These are phyloP conservation scores for Obelidium mucronatum DNA, from an alignment of 192 early-diverging fungal genomes.

Conservation along the genomic window DNA sequence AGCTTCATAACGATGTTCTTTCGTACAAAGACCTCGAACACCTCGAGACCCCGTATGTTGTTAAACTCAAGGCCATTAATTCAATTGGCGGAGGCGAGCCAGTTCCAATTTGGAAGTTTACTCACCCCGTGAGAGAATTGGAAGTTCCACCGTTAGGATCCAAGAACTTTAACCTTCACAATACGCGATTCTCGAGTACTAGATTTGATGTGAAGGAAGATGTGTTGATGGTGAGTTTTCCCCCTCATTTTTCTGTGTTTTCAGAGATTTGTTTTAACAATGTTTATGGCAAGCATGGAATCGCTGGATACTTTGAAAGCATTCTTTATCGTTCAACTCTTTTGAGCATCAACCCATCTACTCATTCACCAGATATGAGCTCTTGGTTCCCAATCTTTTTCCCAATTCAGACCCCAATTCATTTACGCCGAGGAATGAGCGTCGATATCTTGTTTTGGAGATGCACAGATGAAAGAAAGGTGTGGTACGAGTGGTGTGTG, in stretches of 20 bases:
- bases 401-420: constrained; percentile 82
- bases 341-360: constrained; percentile 81
- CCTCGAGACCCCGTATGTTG: constrained; percentile 97
- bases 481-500: constrained; percentile 98
- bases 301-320: constrained; percentile 97
- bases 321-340: constrained; percentile 85
- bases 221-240: constrained; percentile 75
- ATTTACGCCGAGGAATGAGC: constrained; percentile 61
- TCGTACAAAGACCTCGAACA: constrained; percentile 69
- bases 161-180: constrained; percentile 77
- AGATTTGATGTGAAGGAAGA: constrained; percentile 63
- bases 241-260: too few species aligned
- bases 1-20: constrained; percentile 77
- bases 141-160: constrained; percentile 30
- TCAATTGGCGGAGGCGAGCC: constrained; percentile 69
- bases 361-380: constrained; percentile 93
- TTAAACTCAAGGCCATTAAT: constrained; percentile 84
- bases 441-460: constrained; percentile 89
- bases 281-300: too few species aligned
- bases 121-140: constrained; percentile 62
- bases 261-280: too few species aligned
- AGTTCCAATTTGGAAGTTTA: constrained; percentile 80
- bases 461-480: constrained; percentile 74
- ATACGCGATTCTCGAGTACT: constrained; percentile 64
- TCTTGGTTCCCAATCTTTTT: constrained; percentile 99